These are phyloP conservation scores for Phaeoacremonium minimum DNA, from an alignment of 2,329 filamentous ascomycete genomes.

Conservation along the genomic window DNA sequence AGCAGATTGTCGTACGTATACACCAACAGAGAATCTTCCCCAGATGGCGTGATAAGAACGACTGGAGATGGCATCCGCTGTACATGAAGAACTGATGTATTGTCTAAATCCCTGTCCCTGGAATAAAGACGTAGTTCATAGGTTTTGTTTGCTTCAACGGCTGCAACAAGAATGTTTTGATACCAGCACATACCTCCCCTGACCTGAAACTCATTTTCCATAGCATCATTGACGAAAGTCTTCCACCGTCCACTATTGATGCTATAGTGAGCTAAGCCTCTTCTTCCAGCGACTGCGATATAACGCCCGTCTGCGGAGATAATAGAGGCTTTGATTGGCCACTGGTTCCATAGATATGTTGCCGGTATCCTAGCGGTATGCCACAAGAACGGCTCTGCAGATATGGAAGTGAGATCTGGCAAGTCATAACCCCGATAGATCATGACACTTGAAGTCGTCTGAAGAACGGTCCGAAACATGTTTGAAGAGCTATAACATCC, in stretches of 20 bases:
- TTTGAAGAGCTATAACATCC: conserved; percentile 91
- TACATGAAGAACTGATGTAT: conserved; percentile 66
- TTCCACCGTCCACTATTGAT: conserved; percentile 94
- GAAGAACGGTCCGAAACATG: conserved; percentile 80
- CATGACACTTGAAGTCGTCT: conserved; percentile 84
- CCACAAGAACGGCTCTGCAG: conserved; percentile 91
- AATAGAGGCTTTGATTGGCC: conserved; percentile 84
- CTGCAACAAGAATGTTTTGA: conserved; percentile 88
- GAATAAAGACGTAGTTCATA: conserved; percentile 92
- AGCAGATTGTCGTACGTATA: conserved; percentile 97
- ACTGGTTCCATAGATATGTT: conserved; percentile 82
- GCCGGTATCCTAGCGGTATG: conserved; percentile 84
- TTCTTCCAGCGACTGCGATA: conserved; percentile 88
- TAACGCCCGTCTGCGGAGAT: conserved; percentile 92
- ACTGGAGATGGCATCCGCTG: conserved; percentile 79
- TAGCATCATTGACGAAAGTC: conserved; percentile 74
- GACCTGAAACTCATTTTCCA: conserved; percentile 88
- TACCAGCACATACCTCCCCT: conserved; percentile 98
- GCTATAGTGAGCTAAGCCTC: conserved; percentile 93
- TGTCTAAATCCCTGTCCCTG: conserved; percentile 74
- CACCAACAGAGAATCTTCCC: conserved; percentile 89
- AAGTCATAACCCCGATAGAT: conserved; percentile 92
- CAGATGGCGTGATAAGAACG: conserved; percentile 84
- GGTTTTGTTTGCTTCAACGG: conserved; percentile 78
- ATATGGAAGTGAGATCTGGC: conserved; percentile 85